phyloP scores from a whole-genome alignment of 2,329 filamentous ascomycete genomes.

The Trichoderma gracile region DNA sequence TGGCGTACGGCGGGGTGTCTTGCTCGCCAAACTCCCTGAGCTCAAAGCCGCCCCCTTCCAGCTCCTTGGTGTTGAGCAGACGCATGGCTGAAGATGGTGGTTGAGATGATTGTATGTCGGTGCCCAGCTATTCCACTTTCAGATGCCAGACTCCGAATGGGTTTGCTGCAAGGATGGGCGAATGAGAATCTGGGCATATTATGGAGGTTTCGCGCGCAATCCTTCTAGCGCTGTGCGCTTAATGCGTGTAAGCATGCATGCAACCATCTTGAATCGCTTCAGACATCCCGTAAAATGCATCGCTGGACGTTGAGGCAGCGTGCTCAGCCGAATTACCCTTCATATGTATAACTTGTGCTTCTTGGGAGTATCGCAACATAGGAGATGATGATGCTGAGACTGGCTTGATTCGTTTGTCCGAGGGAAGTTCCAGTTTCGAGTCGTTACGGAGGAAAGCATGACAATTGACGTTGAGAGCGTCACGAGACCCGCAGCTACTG shows the following conservation, averaged over 20 bases:
- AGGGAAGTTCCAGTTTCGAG: neutral
- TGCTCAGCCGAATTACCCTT: neutral
- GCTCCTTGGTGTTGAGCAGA: slow-evolving; percentile 3
- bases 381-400: too few relatives aligned
- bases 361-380: too few relatives aligned
- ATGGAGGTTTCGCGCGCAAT: too few relatives aligned
- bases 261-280: neutral
- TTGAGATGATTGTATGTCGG: neutral
- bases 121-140: neutral
- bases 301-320: neutral
- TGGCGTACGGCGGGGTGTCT: slow-evolving; percentile 9
- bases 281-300: neutral
- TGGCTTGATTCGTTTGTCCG: too few relatives aligned
- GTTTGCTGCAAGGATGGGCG: too few relatives aligned
- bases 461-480: neutral
- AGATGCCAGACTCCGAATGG: neutral
- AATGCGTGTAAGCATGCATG: neutral
- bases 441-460: neutral
- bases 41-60: neutral
- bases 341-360: too few relatives aligned
- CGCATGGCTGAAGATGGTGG: neutral
- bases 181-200: too few relatives aligned
- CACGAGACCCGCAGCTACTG: slow-evolving; percentile 2
- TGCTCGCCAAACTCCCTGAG: slow-evolving; percentile 3
- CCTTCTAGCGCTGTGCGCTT: too few relatives aligned